Evolutionary conservation across 345 rosid species (phyloP), one percentile per base, ranked within the genome.

Genomic region (Raphanus raphanistrum): DNA sequence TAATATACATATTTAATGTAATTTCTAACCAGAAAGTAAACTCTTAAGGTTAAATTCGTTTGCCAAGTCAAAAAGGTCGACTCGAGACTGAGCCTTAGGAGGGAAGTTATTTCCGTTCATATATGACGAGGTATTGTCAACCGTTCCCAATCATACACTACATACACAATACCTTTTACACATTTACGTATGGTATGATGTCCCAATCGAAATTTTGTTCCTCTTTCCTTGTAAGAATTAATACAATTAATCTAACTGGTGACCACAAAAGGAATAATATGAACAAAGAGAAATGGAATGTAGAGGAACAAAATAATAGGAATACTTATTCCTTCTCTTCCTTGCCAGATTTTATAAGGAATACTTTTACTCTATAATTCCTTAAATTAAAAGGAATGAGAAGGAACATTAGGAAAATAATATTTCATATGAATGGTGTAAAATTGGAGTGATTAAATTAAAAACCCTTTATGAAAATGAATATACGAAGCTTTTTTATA

Each of bases 51-150:
- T 52, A 16, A 33, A 11, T 8, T 66, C 59, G 58, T 13, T 72
- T 67, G 68, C 66, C 71, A 35, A 72, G 81, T 72, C 73, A 72
- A 72, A 65, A 78, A 16, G 38, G 76, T 61, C 48, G 77, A 72
- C 73, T 48, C 12, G 36, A 66, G 63, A n/a, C 31, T 66, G 77
- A 72, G n/a, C 52, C 81, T 72, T 72, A 43, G 13, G 54, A 78
- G 54, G 17, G 68, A 66, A 78, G 81, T 33, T 72, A 52, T 67
- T 58, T 72, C 12, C 33, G 77, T 32, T 66, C 54, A 16, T 52
- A 17, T 6, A 26, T 32, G 77, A 59, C 68, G 45, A 61, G 54
- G 26, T 78, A 9, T 29, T 67, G 77, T 59, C 81, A 78, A 72
- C 29, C 43, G 35, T 45, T 72, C 33, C 17, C 28, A 55, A 71